Base-by-base conservation (phyloP, 306 rosid species). In the Fragaria nilgerrensis region DNA sequence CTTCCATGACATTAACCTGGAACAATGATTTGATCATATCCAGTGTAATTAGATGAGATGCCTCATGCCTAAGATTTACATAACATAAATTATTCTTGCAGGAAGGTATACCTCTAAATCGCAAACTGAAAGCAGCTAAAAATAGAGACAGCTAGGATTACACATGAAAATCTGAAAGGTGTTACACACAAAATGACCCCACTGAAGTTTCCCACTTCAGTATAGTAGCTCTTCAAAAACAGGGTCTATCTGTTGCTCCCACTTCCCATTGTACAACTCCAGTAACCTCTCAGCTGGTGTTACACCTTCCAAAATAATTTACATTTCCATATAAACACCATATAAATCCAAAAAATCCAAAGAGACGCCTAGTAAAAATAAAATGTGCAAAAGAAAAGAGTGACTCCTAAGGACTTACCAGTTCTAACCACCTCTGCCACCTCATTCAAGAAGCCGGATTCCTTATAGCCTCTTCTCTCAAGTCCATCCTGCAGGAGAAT, bases 401-500 rank as follows among this genome's bases (percentile, higher is more conserved):
- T 49, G 59, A 67, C 64, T 70, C 61, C 32, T 72, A 49, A 66
- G 34, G 29, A 74, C 63, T 75, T 86, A 96, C 99, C 98, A 82
- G 96, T 87, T 80, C 87, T 88, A 76, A 91, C 96, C 77, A 96
- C 98, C 87, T 92, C 98, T 3, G 92, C 82, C 70, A 96, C 97
- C 78, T 80, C 99, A 81, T 96, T 96, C 84, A 96, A 85, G 89
- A 92, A 92, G 65, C 97, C 98, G 0, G 89, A 70, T 86, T 96
- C 99, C 84, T 96, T 93, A 81, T 62, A 96, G 77, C 98, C 99
- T 89, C 98, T 88, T 85, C 96, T 86, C 76, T 96, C 97, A 89
- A 96, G 82, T 71, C 99, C 99, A 80, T 92, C 97, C 99, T 96
- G 76, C 29, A 82, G 61, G 23, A 72, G 53, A 78, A 76, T 34